Conservation (phyloP, 768 basidiomycete species). For the Macrolepiota dolichaula region DNA sequence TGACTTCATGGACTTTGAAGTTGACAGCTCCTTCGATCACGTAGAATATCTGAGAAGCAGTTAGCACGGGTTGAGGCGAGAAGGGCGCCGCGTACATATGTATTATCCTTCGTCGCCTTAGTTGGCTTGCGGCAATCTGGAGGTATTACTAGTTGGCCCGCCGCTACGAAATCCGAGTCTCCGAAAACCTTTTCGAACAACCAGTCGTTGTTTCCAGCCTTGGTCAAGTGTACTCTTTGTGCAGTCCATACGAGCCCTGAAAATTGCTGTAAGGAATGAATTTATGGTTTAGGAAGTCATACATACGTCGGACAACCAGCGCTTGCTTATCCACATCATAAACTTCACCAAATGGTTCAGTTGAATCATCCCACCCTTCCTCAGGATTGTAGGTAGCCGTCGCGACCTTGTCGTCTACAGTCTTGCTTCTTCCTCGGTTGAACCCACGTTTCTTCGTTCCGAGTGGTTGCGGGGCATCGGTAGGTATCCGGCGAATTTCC, state of each 20-base stretch:
- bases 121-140: slow-evolving; percentile 77
- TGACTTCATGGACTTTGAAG: slow-evolving; percentile 77
- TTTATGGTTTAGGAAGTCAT: slow-evolving; percentile 6
- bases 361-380: slow-evolving; percentile 86
- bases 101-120: slow-evolving; percentile 91
- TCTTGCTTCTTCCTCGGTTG: slow-evolving; percentile 49
- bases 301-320: slow-evolving; percentile 72
- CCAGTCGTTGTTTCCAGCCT: slow-evolving; percentile 67
- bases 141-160: slow-evolving; percentile 83
- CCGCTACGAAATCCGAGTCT: slow-evolving; percentile 88
- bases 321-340: slow-evolving; percentile 59
- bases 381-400: slow-evolving; percentile 43
- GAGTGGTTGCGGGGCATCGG: slow-evolving; percentile 32
- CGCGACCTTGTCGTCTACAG: slow-evolving; percentile 37
- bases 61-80: background rate
- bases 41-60: slow-evolving; percentile 41
- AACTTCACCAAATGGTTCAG: slow-evolving; percentile 62
- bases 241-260: slow-evolving; percentile 79
- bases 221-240: slow-evolving; percentile 58
- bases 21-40: slow-evolving; percentile 88
- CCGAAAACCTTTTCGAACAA: slow-evolving; percentile 89
- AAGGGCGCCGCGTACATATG: slow-evolving; percentile 30
- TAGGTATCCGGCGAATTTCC: slow-evolving; percentile 59
- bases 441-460: slow-evolving; percentile 29
- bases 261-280: background rate